Base-by-base conservation (phyloP, 768 basidiomycete species). In the Russula lepida region DNA sequence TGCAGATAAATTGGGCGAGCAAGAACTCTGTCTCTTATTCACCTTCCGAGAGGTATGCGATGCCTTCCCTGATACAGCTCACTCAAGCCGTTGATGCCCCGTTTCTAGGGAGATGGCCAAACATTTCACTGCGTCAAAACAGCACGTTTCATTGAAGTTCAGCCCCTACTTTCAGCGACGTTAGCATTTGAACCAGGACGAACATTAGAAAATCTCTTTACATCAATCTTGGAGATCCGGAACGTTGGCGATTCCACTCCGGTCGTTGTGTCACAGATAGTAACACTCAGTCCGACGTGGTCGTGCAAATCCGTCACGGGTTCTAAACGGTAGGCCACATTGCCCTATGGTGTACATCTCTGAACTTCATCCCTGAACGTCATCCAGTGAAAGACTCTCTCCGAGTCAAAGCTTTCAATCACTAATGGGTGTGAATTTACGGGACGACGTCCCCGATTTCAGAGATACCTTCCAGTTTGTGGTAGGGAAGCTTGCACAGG, bases 271-370 rank as follows among this genome's bases (percentile, higher is more conserved):
- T 76, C 76, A 4, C 84, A 89, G 65, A 66, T 93, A 7, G 80
- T 79, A 4, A 77, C 81, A 28, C 64, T 91, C 53, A 92, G 91
- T 66, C 82, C 89, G 0, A 74, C 75, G 6, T 94, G 92, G 92
- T 70, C 71, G 44, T 84, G 81, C 62, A 69, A 71, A 2, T 67
- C 78, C 7, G 56, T 80, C n/a, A 64, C 71, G 2, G 70, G 74
- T 11, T 64, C 69, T 17, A 64, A 69, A 21, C 68, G 74, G 85
- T 87, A 66, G 70, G 87, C 75, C 25, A 35, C 47, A 1, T 51
- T 11, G 58, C 19, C 15, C 44, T n/a, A 28, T 21, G 33, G 27
- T 46, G 6, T 47, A 35, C 59, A 27, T 23, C 43, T 60, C 60
- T 62, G 43, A 60, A n/a, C n/a, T n/a, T n/a, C n/a, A n/a, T n/a